Evolutionary conservation across 192 early-diverging fungal genomes (phyloP).

Genomic region (Coemansia sp.): DNA sequence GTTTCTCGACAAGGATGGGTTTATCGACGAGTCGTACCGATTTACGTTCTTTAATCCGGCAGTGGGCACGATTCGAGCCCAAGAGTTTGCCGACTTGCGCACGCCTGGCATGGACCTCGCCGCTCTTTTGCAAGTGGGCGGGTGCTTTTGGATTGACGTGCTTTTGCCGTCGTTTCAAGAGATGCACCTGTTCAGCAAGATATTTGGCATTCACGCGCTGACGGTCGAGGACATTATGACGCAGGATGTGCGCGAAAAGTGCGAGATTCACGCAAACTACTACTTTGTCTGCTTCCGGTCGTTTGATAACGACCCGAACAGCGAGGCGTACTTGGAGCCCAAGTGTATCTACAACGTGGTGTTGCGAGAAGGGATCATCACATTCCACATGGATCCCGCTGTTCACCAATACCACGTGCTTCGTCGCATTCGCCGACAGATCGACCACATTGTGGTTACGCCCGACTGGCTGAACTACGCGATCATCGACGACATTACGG

Average conservation of each 20-base stretch:
- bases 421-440: conserved; percentile 58
- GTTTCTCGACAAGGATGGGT: conserved; percentile 56
- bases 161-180: conserved; percentile 62
- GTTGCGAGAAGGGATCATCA: conserved; percentile 70
- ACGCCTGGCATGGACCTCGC: conserved; percentile 50
- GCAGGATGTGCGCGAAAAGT: conserved; percentile 92
- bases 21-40: conserved; percentile 61
- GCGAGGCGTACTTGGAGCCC: conserved; percentile 31
- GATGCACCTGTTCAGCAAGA: conserved; percentile 64
- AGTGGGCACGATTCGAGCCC: conserved; percentile 65
- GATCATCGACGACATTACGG: conserved; percentile 92
- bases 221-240: conserved; percentile 88
- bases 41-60: conserved; percentile 73
- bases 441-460: conserved; percentile 55
- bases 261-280: conserved; percentile 82
- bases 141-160: conserved; percentile 84
- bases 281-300: conserved; percentile 87
- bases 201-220: conserved; percentile 77
- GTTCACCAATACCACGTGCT: conserved; percentile 83
- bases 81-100: conserved; percentile 59
- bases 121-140: conserved; percentile 32
- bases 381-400: conserved; percentile 84
- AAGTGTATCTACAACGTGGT: conserved; percentile 55
- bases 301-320: conserved; percentile 64
- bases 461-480: conserved; percentile 73